Percentiles rank a stretch among this genome's conserved stretches.
phyloP scores from a whole-genome alignment of 202 grass and related monocot genomes.

The Bolboschoenoplectus hybrid region DNA sequence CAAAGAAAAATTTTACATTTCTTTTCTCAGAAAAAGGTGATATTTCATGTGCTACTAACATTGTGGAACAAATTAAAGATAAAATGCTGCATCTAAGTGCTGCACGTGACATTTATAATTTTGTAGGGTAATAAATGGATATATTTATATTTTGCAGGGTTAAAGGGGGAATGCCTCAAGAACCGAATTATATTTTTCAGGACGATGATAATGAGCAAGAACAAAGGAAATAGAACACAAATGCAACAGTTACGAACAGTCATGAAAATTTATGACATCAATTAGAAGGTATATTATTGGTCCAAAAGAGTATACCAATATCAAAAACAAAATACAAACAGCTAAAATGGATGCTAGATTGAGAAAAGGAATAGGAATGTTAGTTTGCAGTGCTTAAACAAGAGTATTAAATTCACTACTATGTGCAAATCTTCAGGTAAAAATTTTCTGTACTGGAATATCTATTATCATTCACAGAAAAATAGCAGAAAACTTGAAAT shows the following conservation, averaged over 20 bases:
- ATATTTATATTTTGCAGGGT: neutral
- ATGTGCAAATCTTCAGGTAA: neutral
- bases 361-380: neutral
- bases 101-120: neutral
- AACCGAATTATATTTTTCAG: neutral
- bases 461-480: neutral
- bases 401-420: neutral
- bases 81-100: neutral
- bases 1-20: neutral
- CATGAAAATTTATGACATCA: neutral
- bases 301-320: neutral
- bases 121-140: neutral
- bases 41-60: neutral
- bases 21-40: neutral
- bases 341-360: neutral
- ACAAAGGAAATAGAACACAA: neutral
- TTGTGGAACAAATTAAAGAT: neutral
- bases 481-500: neutral
- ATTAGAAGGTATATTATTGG: neutral
- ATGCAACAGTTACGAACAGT: neutral
- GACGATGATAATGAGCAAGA: neutral
- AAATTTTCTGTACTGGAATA: neutral
- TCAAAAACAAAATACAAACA: neutral
- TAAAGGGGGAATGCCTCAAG: conserved; percentile 3
- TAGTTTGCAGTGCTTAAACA: neutral